Percentiles rank a stretch among this genome's conserved stretches.
Evolutionary conservation across 495 filamentous ascomycete species (phyloP).

Genomic region (Aspergillus asperescens): DNA sequence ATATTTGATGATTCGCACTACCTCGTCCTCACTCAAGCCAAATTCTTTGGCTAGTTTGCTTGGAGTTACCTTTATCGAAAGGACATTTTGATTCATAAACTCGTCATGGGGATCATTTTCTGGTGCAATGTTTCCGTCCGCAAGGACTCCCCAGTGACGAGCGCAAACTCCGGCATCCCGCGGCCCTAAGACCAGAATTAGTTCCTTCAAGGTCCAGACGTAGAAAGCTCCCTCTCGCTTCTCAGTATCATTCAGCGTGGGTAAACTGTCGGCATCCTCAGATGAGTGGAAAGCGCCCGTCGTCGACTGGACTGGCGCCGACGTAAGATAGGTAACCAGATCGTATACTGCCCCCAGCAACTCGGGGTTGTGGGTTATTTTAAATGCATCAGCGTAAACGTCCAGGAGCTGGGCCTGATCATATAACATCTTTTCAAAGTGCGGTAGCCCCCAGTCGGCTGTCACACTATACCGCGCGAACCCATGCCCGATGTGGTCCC

Average conservation of each 20-base stretch:
- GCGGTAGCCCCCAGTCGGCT: slow-evolving; percentile 82
- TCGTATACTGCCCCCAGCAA: slow-evolving; percentile 78
- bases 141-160: slow-evolving; percentile 78
- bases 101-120: slow-evolving; percentile 88
- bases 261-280: slow-evolving; percentile 89
- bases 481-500: slow-evolving; percentile 88
- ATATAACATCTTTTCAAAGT: slow-evolving; percentile 98
- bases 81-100: slow-evolving; percentile 71
- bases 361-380: slow-evolving; percentile 62
- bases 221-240: slow-evolving; percentile 95
- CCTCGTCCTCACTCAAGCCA: slow-evolving; percentile 67
- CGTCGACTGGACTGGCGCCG: slow-evolving; percentile 54
- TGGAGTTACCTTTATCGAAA: slow-evolving; percentile 55
- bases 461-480: slow-evolving; percentile 91
- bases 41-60: slow-evolving; percentile 70
- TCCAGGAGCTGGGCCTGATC: slow-evolving; percentile 87
- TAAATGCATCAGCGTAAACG: slow-evolving; percentile 84
- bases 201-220: slow-evolving; percentile 86
- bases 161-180: slow-evolving; percentile 70
- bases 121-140: slow-evolving; percentile 82
- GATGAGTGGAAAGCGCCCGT: slow-evolving; percentile 80
- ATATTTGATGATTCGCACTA: slow-evolving; percentile 61
- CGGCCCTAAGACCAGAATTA: slow-evolving; percentile 68
- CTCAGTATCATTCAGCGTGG: slow-evolving; percentile 66
- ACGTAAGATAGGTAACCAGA: slow-evolving; percentile 75